phyloP scores from a whole-genome alignment of 371 early-diverging fungal genomes.

The Syncephalastrum racemosum region DNA sequence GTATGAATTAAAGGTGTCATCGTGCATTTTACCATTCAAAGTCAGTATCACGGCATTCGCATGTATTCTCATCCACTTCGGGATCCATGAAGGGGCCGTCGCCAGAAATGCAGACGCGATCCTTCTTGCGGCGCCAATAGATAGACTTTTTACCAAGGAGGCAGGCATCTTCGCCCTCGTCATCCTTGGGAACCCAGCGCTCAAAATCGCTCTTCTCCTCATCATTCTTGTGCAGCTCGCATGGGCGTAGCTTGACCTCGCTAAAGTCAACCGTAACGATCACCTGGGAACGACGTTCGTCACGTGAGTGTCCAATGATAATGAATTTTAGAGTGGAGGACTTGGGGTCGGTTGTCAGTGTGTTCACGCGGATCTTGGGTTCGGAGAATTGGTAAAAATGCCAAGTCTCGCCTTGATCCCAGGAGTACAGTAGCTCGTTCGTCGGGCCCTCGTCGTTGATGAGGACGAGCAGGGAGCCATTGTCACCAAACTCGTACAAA shows the following conservation, averaged over 20 bases:
- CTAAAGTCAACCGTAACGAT: constrained; percentile 50
- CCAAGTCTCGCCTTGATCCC: constrained; percentile 74
- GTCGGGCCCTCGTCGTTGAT: constrained; percentile 74
- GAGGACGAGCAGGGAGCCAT: constrained; percentile 72
- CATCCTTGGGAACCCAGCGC: constrained; percentile 70
- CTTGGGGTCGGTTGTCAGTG: constrained; percentile 62
- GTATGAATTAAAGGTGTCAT: not conserved
- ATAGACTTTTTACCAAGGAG: constrained; percentile 47
- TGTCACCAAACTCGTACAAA: constrained; percentile 82
- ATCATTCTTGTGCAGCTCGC: constrained; percentile 55
- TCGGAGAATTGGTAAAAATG: constrained; percentile 45
- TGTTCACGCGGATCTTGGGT: constrained; percentile 42
- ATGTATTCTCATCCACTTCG: constrained; percentile 44
- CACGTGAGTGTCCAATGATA: constrained; percentile 46
- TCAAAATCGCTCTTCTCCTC: constrained; percentile 73
- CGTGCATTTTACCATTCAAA: constrained; percentile 65
- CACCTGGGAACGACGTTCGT: constrained; percentile 24
- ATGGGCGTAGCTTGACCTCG: constrained; percentile 33
- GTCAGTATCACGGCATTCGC: constrained; percentile 73
- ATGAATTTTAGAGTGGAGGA: constrained; percentile 59
- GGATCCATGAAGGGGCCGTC: constrained; percentile 60
- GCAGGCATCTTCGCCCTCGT: constrained; percentile 48
- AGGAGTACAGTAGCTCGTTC: constrained; percentile 63
- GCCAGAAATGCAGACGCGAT: constrained; percentile 70
- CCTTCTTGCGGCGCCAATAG: constrained; percentile 81